Evolutionary conservation across 163 green algal genomes (phyloP).

Genomic region (Chloroidium sp.): DNA sequence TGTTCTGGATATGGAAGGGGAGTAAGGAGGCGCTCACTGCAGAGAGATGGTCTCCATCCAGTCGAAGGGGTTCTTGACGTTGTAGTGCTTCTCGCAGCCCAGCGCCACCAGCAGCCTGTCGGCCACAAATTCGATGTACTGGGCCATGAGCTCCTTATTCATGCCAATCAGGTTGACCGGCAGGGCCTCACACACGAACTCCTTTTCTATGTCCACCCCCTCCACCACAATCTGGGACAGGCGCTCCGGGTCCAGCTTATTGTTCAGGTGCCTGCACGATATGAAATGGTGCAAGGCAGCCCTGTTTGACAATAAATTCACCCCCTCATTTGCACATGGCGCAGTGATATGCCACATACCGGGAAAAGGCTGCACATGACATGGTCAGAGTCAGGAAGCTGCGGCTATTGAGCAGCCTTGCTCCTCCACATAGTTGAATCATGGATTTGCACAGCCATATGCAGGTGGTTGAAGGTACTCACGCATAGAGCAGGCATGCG

Average conservation of each 20-base stretch:
- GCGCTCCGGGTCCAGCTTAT: constrained; percentile 53
- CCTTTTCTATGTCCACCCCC: constrained; percentile 90
- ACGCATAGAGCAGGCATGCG: constrained; percentile 71
- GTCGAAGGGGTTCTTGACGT: constrained; percentile 90
- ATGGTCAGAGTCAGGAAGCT: too few relatives aligned
- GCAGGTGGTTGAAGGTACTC: neutral
- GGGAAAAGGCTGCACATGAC: too few relatives aligned
- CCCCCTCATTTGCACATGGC: neutral
- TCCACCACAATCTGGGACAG: constrained; percentile 80
- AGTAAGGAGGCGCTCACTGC: constrained; percentile 39
- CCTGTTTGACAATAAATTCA: neutral
- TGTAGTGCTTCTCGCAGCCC: constrained; percentile 73
- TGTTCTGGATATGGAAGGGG: too few relatives aligned
- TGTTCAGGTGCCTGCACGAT: constrained; percentile 61
- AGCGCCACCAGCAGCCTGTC: constrained; percentile 86
- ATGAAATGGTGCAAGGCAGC: neutral
- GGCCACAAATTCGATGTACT: constrained; percentile 98
- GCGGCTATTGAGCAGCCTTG: too few relatives aligned
- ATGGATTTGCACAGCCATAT: too few relatives aligned
- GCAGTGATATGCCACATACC: too few relatives aligned
- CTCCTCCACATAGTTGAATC: too few relatives aligned
- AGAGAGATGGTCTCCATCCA: constrained; percentile 98
- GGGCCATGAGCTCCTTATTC: constrained; percentile 84
- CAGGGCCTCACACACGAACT: constrained; percentile 91
- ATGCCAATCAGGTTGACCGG: constrained; percentile 90